Evolutionary conservation across 108 stramenopile species (phyloP).

Genomic region (Aurantiochytrium sp.): DNA sequence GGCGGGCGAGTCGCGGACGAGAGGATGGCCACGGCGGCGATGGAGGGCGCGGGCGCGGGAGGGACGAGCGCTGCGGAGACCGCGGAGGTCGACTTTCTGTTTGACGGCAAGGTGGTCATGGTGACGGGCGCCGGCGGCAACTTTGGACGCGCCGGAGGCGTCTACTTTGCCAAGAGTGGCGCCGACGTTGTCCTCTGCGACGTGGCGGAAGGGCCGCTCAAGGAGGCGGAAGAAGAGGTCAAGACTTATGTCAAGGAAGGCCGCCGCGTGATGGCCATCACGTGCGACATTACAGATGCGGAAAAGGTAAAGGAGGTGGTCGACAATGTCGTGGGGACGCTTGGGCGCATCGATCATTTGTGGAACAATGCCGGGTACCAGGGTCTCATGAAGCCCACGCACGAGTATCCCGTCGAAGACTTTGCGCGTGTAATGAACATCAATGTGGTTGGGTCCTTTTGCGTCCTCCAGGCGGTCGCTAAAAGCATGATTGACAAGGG

Average conservation of each 20-base stretch:
- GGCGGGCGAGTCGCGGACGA: too few relatives aligned
- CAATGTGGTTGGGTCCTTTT: conserved; percentile 80
- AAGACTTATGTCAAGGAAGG: background rate
- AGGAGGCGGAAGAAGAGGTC: conserved; percentile 45
- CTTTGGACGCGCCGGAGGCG: conserved; percentile 69
- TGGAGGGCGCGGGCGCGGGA: too few relatives aligned
- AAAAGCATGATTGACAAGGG: conserved; percentile 23
- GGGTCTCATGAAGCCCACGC: conserved; percentile 69
- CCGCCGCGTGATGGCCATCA: conserved; percentile 18
- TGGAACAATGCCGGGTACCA: conserved; percentile 95
- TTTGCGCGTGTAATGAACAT: conserved; percentile 75
- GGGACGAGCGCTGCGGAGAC: too few relatives aligned
- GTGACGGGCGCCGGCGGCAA: conserved; percentile 42
- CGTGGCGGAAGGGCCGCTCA: conserved; percentile 44
- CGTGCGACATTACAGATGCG: conserved; percentile 64
- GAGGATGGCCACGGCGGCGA: too few relatives aligned
- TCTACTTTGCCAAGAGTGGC: conserved; percentile 66
- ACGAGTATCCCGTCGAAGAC: conserved; percentile 68
- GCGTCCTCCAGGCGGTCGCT: conserved; percentile 57
- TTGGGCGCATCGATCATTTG: conserved; percentile 59
- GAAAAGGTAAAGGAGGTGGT: conserved; percentile 48
- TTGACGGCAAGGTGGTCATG: background rate
- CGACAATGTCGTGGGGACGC: conserved; percentile 27
- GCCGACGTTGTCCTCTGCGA: conserved; percentile 71
- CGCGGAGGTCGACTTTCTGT: background rate